Percentiles rank a stretch among this genome's conserved stretches.
These are phyloP conservation scores for Candida methanosorbosa DNA, from an alignment of 805 yeast genomes.

Conservation along the genomic window DNA sequence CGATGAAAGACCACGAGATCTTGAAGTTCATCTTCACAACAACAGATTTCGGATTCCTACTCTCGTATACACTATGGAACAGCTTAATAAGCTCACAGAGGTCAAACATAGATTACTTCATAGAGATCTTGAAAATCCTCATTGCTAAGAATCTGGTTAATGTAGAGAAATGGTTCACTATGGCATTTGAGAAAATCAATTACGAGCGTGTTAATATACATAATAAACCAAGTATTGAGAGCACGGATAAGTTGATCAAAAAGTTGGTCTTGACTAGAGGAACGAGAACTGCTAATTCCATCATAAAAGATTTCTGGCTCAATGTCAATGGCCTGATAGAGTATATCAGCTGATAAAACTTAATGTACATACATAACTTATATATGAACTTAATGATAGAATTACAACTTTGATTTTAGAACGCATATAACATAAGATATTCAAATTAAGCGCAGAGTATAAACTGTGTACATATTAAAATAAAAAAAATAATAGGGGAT, in stretches of 20 bases:
- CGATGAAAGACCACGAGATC: slow-evolving; percentile 26
- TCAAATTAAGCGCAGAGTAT: no score
- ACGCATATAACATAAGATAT: no score
- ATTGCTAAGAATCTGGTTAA: slow-evolving; percentile 27
- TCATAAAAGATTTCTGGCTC: slow-evolving; percentile 59
- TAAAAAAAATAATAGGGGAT: background rate
- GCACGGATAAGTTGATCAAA: slow-evolving; percentile 38
- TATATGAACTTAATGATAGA: no score
- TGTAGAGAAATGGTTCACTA: slow-evolving; percentile 39
- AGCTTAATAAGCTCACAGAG: slow-evolving; percentile 43
- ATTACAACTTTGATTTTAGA: no score
- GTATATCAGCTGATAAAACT: no score
- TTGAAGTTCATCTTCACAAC: slow-evolving; percentile 18
- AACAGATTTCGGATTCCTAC: slow-evolving; percentile 21
- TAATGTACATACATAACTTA: no score
- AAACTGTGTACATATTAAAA: no score
- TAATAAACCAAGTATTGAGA: slow-evolving; percentile 20
- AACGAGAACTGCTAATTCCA: slow-evolving; percentile 45
- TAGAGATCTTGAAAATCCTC: slow-evolving; percentile 38
- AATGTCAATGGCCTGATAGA: slow-evolving; percentile 47
- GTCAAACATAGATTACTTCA: slow-evolving; percentile 52
- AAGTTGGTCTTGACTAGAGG: slow-evolving; percentile 60
- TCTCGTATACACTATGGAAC: slow-evolving; percentile 28
- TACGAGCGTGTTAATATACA: slow-evolving; percentile 10
- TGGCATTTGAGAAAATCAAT: slow-evolving; percentile 20